These are phyloP conservation scores for Penicillium sp. DNA, from an alignment of 2,329 filamentous ascomycete species.

Conservation along the genomic window DNA sequence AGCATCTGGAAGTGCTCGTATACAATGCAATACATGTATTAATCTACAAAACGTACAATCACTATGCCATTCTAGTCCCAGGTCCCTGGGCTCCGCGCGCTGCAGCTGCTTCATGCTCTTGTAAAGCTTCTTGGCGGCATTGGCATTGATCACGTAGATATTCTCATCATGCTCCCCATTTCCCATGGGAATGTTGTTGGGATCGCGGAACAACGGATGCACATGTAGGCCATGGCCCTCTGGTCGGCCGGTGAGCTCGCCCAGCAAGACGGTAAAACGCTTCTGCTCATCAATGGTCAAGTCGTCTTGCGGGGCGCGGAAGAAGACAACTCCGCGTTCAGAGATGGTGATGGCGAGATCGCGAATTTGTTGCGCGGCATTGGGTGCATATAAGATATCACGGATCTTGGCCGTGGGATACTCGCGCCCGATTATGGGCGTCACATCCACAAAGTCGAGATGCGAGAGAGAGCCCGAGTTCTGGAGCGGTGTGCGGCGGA, in stretches of 20 bases:
- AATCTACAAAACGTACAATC: neutral
- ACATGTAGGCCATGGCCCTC: conserved; percentile 23
- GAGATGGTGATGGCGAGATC: conserved; percentile 22
- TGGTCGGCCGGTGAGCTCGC: conserved; percentile 39
- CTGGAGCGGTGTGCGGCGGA: neutral
- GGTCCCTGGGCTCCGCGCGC: neutral
- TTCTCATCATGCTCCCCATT: conserved; percentile 4
- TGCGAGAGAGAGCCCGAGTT: conserved; percentile 24
- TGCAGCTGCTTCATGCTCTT: conserved; percentile 2
- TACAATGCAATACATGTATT: neutral
- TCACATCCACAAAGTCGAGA: conserved; percentile 39
- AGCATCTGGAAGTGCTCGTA: too few species aligned
- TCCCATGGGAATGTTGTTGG: conserved; percentile 5
- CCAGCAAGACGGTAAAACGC: conserved; percentile 19
- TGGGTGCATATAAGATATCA: conserved; percentile 34
- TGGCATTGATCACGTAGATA: conserved; percentile 9
- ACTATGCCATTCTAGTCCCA: conserved; percentile 6
- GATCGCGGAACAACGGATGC: conserved; percentile 3
- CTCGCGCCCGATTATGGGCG: conserved; percentile 45
- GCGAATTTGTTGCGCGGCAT: conserved; percentile 33
- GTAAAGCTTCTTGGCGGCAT: conserved; percentile 7
- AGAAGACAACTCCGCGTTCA: conserved; percentile 39
- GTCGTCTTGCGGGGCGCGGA: conserved; percentile 10
- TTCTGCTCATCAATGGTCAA: conserved; percentile 19
- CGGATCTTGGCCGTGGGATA: conserved; percentile 32